Percentiles rank a stretch among this genome's conserved stretches.
Evolutionary conservation across 371 early-diverging fungal species (phyloP).

Genomic region (Chytridium lagenaria): DNA sequence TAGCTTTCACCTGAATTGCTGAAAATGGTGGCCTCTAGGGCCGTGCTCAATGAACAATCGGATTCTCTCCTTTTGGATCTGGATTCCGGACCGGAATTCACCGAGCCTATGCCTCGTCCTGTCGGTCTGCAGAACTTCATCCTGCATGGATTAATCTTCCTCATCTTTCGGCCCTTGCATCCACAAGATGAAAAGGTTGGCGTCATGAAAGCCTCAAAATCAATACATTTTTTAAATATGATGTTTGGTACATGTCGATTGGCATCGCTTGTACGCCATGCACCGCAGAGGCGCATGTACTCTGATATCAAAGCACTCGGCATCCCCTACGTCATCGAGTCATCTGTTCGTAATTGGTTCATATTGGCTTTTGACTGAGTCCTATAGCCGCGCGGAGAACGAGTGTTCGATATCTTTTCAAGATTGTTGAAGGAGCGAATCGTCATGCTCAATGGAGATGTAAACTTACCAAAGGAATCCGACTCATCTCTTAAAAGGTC

Average conservation of each 20-base stretch:
- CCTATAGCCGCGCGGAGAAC: conserved; percentile 56
- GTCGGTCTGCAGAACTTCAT: conserved; percentile 53
- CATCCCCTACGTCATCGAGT: conserved; percentile 59
- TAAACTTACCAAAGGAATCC: neutral
- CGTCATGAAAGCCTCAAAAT: neutral
- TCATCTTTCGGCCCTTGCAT: conserved; percentile 4
- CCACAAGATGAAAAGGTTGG: neutral
- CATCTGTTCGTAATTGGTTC: conserved; percentile 40
- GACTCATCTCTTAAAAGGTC: conserved; percentile 55
- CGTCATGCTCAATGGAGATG: conserved; percentile 85
- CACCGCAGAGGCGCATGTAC: neutral
- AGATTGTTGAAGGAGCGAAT: conserved; percentile 96
- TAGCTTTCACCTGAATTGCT: conserved; percentile 88
- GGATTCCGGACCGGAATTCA: conserved; percentile 56
- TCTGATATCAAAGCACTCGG: conserved; percentile 32
- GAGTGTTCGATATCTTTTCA: conserved; percentile 92
- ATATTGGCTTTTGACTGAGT: neutral
- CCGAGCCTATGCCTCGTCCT: conserved; percentile 47
- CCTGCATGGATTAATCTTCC: conserved; percentile 41
- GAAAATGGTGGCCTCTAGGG: conserved; percentile 86
- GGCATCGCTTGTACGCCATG: neutral
- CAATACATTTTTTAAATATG: neutral
- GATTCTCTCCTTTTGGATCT: conserved; percentile 86
- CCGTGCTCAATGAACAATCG: conserved; percentile 80
- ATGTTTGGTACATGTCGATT: neutral